Evolutionary conservation across 495 filamentous ascomycete species (phyloP), one percentile per base, ranked within the genome.

Genomic region (Glarea lozoyensis): DNA sequence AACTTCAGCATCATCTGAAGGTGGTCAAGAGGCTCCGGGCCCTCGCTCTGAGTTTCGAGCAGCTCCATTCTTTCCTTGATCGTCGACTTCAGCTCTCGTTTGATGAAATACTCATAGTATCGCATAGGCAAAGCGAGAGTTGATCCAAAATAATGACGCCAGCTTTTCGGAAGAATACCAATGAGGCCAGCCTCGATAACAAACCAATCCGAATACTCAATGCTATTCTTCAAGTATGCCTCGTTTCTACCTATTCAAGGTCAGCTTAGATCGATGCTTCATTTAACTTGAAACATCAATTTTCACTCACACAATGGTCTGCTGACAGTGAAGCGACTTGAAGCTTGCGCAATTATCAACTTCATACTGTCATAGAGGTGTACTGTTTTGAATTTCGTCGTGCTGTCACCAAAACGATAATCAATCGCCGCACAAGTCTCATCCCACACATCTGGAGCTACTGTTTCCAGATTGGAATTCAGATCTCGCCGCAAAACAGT

Each of bases 271-370:
- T n/a, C n/a, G n/a, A n/a, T n/a, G n/a, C n/a, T n/a, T n/a, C n/a
- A n/a, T n/a, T n/a, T n/a, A n/a, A n/a, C n/a, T n/a, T n/a, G n/a
- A n/a, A n/a, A n/a, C n/a, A n/a, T n/a, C n/a, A n/a, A n/a, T n/a
- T n/a, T n/a, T 9, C 15, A 46, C 46, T 31, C 40, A 60, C 63
- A 65, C 3, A 69, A 45, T 4, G 60, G 57, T 11, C 49, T 29
- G 2, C 66, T 66, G 16, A 69, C 51, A 16, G 62, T 61, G 43
- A 67, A 65, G 12, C 63, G 58, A 40, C 59, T 64, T 9, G 60
- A 45, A 6, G 51, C 52, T 13, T 56, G 57, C 0, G 54, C 54
- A 3, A 69, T 53, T 15, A 68, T 46, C 36, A 49, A 41, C 31
- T 53, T 42, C 24, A 65, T 48, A 13, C 50, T 52, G 9, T 60